Conservation (phyloP, 768 basidiomycete genomes). For the Dioszegia aurantiaca region DNA sequence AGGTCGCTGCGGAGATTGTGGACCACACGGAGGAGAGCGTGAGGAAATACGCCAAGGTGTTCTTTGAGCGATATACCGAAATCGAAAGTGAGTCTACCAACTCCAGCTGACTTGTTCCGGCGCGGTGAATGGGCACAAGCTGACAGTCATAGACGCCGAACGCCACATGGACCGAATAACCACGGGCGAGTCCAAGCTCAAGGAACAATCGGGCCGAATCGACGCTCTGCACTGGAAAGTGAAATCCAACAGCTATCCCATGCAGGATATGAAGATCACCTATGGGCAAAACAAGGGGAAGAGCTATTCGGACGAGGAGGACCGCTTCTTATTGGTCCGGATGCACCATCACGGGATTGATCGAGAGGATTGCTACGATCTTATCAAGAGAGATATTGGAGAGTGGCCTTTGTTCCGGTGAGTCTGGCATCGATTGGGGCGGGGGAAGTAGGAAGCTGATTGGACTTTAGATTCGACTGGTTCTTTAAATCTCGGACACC, state of each 20-base stretch:
- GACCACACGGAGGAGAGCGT: conserved; percentile 75
- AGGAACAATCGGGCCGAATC: conserved; percentile 66
- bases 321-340: conserved; percentile 87
- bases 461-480: conserved; percentile 73
- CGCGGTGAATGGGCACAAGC: too few relatives aligned
- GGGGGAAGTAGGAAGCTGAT: conserved; percentile 5
- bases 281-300: conserved; percentile 93
- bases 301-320: conserved; percentile 94
- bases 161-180: conserved; percentile 78
- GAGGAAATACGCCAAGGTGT: conserved; percentile 71
- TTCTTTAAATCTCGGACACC: conserved; percentile 92
- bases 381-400: conserved; percentile 91
- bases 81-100: conserved; percentile 62
- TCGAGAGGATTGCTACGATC: conserved; percentile 77
- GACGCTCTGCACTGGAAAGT: conserved; percentile 79
- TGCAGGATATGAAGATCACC: conserved; percentile 94
- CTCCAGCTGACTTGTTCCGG: not conserved
- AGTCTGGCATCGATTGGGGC: conserved; percentile 12
- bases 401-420: conserved; percentile 91
- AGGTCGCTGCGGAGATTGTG: conserved; percentile 74
- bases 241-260: conserved; percentile 75
- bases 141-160: conserved; percentile 63
- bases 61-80: conserved; percentile 85
- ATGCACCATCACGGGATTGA: conserved; percentile 87
- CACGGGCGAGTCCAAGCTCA: conserved; percentile 85